Base-by-base conservation (phyloP, 805 yeast genomes). In the Sugiyamaella marilandica region DNA sequence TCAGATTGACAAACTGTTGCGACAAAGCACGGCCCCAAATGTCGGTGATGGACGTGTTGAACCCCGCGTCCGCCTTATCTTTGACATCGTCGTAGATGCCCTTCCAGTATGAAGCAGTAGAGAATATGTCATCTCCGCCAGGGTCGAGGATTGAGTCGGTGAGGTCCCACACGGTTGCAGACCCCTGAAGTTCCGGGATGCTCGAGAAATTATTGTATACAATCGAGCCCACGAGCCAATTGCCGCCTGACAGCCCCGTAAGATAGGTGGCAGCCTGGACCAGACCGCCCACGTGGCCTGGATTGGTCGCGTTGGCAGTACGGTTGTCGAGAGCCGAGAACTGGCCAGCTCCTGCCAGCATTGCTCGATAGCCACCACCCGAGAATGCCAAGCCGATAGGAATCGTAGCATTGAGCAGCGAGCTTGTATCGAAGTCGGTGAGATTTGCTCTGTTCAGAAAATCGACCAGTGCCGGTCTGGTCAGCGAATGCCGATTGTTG, bases 351-450 rank as follows among this genome's bases (percentile, higher is more conserved):
- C 95, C 96, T 53, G 76, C 70, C 44, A 89, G 70, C 88, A 89
- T 87, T 33, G 96, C 95, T 56, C 97, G 77, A 67, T 87, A 89
- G 2, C 96, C 96, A 64, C 97, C 96, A 44, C 96, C 96, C 13
- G 87, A 81, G 59, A 83, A 82, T 7, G 90, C 84, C 26, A 72
- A 55, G 11, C 73, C 76, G 32, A 68, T 60, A 45, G 65, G 53
- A 21, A 59, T 55, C 10, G 64, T 57, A 77, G 59, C 53, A 52
- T 65, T 54, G 35, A 54, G 52, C 44, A 67, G 41, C 41, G 67
- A 63, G 2, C 55, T 52, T 8, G 64, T 64, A 55, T 78, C 75
- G 57, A 81, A 78, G 55, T 74, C 81, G 13, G 71, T 65, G 66
- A 81, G 59, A 52, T 74, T 74, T 24, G 77, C 71, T 16, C 74